Conservation (phyloP, 768 basidiomycete species). For the Suillus sp. region DNA sequence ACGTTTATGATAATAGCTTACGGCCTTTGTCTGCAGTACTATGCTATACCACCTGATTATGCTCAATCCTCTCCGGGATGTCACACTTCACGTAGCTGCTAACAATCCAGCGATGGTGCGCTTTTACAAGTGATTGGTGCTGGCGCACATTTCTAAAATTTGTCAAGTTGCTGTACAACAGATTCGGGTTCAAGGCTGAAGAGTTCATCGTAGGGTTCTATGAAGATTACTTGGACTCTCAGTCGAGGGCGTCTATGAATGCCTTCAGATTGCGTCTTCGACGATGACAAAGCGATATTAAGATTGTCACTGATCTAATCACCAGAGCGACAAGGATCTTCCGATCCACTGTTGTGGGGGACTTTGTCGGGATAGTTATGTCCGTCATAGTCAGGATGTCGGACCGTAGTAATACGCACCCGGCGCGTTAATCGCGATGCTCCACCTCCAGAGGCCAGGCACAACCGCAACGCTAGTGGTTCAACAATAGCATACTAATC, state of each 20-base stretch:
- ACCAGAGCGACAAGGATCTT: neutral
- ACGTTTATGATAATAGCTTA: neutral
- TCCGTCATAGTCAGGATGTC: neutral
- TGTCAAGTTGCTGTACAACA: slow-evolving; percentile 73
- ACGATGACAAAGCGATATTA: slow-evolving; percentile 36
- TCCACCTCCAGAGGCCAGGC: no score
- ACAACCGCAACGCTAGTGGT: neutral
- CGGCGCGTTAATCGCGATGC: neutral
- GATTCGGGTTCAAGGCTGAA: slow-evolving; percentile 87
- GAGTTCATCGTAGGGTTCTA: slow-evolving; percentile 84
- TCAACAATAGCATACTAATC: neutral
- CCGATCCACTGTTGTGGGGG: neutral
- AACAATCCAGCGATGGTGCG: slow-evolving; percentile 79
- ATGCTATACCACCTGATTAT: slow-evolving; percentile 79
- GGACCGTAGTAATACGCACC: neutral
- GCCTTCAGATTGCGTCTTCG: slow-evolving; percentile 78
- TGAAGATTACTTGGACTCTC: slow-evolving; percentile 70
- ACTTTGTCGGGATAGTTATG: neutral
- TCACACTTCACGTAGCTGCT: slow-evolving; percentile 80
- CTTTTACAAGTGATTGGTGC: slow-evolving; percentile 11
- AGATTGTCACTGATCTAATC: neutral
- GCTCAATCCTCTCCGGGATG: slow-evolving; percentile 73
- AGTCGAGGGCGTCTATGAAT: slow-evolving; percentile 76
- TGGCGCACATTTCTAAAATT: neutral
- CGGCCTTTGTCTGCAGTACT: slow-evolving; percentile 41